A percentile compares a stretch with the other conserved stretches of the same genome.
Conservation (phyloP, 208 protist genomes). For the Trypanosoma cruzi region DNA sequence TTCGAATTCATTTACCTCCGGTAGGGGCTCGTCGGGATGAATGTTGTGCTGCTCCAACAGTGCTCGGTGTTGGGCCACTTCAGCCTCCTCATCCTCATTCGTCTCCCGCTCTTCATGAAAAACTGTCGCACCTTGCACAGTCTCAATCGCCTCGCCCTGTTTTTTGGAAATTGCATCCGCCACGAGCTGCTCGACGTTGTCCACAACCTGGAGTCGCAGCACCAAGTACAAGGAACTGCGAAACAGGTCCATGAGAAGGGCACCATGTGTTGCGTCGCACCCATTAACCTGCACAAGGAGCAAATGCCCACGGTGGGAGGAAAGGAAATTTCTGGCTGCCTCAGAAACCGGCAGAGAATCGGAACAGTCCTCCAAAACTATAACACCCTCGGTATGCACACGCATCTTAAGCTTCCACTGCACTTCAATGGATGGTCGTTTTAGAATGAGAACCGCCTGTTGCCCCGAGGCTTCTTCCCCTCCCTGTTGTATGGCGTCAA, state of each 20-base stretch:
- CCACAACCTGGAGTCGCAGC: constrained; percentile 36
- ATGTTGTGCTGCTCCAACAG: constrained; percentile 20
- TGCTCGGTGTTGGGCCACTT: constrained; percentile 25
- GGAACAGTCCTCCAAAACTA: constrained; percentile 35
- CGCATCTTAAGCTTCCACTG: constrained; percentile 55
- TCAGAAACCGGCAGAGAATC: constrained; percentile 38
- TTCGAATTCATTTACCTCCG: constrained; percentile 9
- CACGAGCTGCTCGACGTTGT: constrained; percentile 11
- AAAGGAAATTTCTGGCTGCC: constrained; percentile 50
- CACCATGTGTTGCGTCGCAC: constrained; percentile 16
- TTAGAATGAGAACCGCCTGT: constrained; percentile 56
- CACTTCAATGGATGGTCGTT: constrained; percentile 39
- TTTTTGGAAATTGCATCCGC: constrained; percentile 6
- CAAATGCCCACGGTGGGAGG: constrained; percentile 37
- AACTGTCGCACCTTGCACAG: neutral
- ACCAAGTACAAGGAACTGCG: constrained; percentile 31
- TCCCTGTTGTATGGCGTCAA: constrained; percentile 48
- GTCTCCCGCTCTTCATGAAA: constrained; percentile 9
- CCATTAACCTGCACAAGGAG: constrained; percentile 47
- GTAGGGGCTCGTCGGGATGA: constrained; percentile 18
- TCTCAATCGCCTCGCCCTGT: constrained; percentile 1
- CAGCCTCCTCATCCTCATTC: constrained; percentile 32
- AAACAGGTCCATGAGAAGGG: constrained; percentile 27
- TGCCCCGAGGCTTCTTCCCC: constrained; percentile 55
- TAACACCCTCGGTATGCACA: constrained; percentile 3